A percentile compares a stretch with the other conserved stretches of the same genome.
Conservation (phyloP, 2,329 filamentous ascomycete genomes). For the Ophiostoma perfectum region DNA sequence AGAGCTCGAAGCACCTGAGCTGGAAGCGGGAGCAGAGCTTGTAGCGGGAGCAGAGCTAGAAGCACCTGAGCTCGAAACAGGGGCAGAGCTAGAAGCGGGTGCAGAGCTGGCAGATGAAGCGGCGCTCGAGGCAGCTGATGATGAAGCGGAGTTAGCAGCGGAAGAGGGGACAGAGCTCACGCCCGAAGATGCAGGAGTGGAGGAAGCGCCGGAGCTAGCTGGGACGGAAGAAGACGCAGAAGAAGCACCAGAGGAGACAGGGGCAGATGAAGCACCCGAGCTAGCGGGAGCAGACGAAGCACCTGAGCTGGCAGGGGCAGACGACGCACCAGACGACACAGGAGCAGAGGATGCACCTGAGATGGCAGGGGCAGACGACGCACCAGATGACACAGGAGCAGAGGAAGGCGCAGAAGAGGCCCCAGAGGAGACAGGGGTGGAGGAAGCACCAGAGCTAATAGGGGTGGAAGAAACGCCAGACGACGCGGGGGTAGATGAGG, state of each 20-base stretch:
- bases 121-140: too few species aligned
- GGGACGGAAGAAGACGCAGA: not conserved
- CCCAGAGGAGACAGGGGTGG: not conserved
- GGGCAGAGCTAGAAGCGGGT: not conserved
- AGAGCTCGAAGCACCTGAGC: not conserved
- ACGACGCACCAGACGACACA: not conserved
- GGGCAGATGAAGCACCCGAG: not conserved
- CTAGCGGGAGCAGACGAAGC: not conserved
- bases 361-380: not conserved
- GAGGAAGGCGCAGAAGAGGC: not conserved
- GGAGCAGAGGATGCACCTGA: not conserved
- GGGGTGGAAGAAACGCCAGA: not conserved
- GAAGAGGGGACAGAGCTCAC: not conserved
- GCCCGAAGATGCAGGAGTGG: not conserved
- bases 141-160: not conserved
- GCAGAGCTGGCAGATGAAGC: not conserved
- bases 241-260: not conserved
- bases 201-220: not conserved
- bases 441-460: constrained; percentile 1
- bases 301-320: not conserved
- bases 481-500: constrained; percentile 5
- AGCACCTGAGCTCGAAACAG: not conserved
- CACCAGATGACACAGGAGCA: not conserved
- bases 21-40: not conserved
- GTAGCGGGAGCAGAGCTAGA: not conserved